phyloP scores from a whole-genome alignment of 148 eudicot genomes.

The Rhododendron vialii region DNA sequence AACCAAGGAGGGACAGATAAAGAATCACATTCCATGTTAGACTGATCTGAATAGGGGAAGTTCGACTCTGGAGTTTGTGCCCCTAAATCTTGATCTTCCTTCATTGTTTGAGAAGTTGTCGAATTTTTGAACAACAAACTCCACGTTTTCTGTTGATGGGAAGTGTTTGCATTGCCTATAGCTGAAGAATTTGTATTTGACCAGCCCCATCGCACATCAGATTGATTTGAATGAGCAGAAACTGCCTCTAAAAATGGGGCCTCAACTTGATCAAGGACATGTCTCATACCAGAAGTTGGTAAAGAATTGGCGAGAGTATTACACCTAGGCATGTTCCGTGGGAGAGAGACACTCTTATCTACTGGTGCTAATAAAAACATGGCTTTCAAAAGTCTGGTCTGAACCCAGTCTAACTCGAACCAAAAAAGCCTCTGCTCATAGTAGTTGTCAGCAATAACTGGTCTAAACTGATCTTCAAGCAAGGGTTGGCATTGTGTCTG shows the following conservation, averaged over 20 bases:
- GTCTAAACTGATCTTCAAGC: conserved; percentile 49
- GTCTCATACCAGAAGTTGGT: conserved; percentile 8
- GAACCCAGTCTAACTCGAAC: conserved; percentile 66
- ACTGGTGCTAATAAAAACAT: conserved; percentile 41
- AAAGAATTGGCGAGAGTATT: conserved; percentile 15
- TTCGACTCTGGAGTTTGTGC: no score
- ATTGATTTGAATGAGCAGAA: not conserved
- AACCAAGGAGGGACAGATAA: conserved; percentile 5
- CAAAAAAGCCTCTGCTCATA: conserved; percentile 37
- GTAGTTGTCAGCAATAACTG: conserved; percentile 56
- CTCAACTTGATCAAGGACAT: not conserved
- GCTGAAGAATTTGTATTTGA: conserved; percentile 14
- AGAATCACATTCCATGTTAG: not conserved
- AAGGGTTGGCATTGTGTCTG: conserved; percentile 44
- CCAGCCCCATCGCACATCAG: not conserved
- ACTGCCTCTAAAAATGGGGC: not conserved
- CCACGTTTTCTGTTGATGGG: conserved; percentile 37
- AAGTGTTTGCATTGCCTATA: not conserved
- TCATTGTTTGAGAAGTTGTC: not conserved
- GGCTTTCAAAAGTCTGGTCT: conserved; percentile 40
- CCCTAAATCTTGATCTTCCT: no score
- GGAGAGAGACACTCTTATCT: conserved; percentile 18
- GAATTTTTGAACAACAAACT: conserved; percentile 43
- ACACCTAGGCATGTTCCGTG: conserved; percentile 22
- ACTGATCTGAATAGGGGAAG: no score